These are phyloP conservation scores for Globisporangium lucens DNA, from an alignment of 352 stramenopile species.

Conservation along the genomic window DNA sequence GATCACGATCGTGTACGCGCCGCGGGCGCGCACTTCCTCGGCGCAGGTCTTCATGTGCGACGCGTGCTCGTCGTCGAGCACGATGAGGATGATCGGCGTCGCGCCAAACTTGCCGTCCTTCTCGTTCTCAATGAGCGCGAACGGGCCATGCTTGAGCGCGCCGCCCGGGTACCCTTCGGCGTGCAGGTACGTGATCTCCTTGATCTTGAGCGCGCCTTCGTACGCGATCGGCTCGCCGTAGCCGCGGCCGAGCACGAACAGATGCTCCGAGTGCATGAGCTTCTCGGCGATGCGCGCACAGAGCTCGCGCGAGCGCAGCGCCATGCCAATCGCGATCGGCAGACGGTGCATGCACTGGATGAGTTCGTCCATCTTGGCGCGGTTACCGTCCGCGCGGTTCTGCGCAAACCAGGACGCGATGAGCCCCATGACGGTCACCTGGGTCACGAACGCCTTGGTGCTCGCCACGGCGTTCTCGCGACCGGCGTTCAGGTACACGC, in stretches of 20 bases:
- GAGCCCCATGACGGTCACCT: conserved; percentile 91
- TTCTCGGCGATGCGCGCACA: conserved; percentile 88
- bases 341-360: conserved; percentile 96
- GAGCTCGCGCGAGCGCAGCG: conserved; percentile 90
- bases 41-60: conserved; percentile 93
- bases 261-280: conserved; percentile 89
- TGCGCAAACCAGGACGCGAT: conserved; percentile 92
- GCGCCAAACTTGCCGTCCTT: conserved; percentile 93
- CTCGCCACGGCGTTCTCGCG: conserved; percentile 97
- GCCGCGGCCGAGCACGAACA: conserved; percentile 95
- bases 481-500: conserved; percentile 98
- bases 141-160: conserved; percentile 98
- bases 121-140: conserved; percentile 96
- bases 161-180: conserved; percentile 97
- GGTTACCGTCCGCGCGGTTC: conserved; percentile 80
- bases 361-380: conserved; percentile 83
- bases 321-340: conserved; percentile 98
- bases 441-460: conserved; percentile 99
- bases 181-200: conserved; percentile 99
- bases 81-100: conserved; percentile 97
- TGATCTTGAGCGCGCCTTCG: conserved; percentile 98
- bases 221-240: conserved; percentile 94
- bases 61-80: conserved; percentile 97
- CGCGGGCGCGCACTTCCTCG: conserved; percentile 95
- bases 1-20: conserved; percentile 97